Evolutionary conservation across 2,329 filamentous ascomycete species (phyloP).

Genomic region (Neoscytalidium dimidiatum): DNA sequence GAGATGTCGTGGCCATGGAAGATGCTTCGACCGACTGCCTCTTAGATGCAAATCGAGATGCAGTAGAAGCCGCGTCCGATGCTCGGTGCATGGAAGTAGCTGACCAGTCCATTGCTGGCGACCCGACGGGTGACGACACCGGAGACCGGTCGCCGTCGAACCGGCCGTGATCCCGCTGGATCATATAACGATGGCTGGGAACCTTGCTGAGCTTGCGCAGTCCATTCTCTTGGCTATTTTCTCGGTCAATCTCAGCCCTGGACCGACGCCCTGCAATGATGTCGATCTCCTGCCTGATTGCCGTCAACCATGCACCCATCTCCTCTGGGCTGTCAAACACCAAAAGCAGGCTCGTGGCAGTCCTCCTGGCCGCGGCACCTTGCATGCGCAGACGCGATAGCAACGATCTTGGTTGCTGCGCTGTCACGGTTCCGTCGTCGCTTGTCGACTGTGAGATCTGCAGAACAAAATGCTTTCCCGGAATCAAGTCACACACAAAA

Average conservation of each 20-base stretch:
- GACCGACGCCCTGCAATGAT: constrained; percentile 65
- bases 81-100: constrained; percentile 29
- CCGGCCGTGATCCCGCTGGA: constrained; percentile 36
- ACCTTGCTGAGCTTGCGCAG: constrained; percentile 26
- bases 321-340: constrained; percentile 72
- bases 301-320: constrained; percentile 74
- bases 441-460: constrained; percentile 71
- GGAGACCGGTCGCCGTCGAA: constrained; percentile 28
- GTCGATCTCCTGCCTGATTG: constrained; percentile 70
- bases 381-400: constrained; percentile 67
- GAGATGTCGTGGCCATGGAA: constrained; percentile 35
- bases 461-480: constrained; percentile 77
- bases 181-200: constrained; percentile 39
- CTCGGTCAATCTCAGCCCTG: constrained; percentile 32
- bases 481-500: constrained; percentile 78
- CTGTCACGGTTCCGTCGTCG: constrained; percentile 53
- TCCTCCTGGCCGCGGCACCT: constrained; percentile 54
- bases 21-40: constrained; percentile 38
- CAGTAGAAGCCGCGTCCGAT: constrained; percentile 33
- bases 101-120: constrained; percentile 37
- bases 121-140: constrained; percentile 32
- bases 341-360: constrained; percentile 67
- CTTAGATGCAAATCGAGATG: constrained; percentile 30
- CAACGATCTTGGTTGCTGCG: constrained; percentile 60
- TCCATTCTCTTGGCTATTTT: constrained; percentile 26